Conservation (phyloP, 805 yeast genomes). For the Pichia gijzeniarum region DNA sequence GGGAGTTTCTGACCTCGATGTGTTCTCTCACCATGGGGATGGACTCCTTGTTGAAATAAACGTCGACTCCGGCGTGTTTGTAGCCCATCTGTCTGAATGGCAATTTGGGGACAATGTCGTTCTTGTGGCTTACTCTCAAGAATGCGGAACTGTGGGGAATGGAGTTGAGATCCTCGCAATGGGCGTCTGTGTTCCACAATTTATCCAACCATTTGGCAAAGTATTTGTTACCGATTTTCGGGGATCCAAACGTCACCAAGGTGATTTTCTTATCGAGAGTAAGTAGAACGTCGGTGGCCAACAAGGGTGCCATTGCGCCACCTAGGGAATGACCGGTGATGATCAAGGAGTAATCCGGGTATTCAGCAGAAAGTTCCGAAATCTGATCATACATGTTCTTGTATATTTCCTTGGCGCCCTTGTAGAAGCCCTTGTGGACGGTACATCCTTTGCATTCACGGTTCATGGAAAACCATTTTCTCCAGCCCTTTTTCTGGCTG, state of each 20-base stretch:
- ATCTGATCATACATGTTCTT: conserved; percentile 34
- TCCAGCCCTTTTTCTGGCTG: conserved; percentile 12
- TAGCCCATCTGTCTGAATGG: conserved; percentile 43
- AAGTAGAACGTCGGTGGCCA: conserved; percentile 54
- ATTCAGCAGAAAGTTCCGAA: conserved; percentile 26
- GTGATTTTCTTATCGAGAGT: conserved; percentile 45
- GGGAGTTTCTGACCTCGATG: background rate
- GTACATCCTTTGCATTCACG: conserved; percentile 43
- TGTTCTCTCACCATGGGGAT: conserved; percentile 25
- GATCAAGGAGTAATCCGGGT: conserved; percentile 44
- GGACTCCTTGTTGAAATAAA: conserved; percentile 34
- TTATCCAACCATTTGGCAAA: conserved; percentile 48
- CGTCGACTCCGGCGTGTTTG: conserved; percentile 46
- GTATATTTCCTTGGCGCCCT: conserved; percentile 38
- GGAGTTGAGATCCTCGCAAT: conserved; percentile 2
- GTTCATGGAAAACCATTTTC: conserved; percentile 12
- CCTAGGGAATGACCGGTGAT: conserved; percentile 66
- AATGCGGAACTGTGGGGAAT: conserved; percentile 29
- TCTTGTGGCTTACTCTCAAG: conserved; percentile 50
- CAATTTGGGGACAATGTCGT: conserved; percentile 52
- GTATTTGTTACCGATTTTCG: conserved; percentile 52
- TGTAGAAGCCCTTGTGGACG: conserved; percentile 61
- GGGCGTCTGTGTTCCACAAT: conserved; percentile 33
- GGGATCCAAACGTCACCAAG: conserved; percentile 56
- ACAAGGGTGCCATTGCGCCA: conserved; percentile 59